These are phyloP conservation scores for Geosmithia morbida DNA, from an alignment of 2,329 filamentous ascomycete genomes.

Conservation along the genomic window DNA sequence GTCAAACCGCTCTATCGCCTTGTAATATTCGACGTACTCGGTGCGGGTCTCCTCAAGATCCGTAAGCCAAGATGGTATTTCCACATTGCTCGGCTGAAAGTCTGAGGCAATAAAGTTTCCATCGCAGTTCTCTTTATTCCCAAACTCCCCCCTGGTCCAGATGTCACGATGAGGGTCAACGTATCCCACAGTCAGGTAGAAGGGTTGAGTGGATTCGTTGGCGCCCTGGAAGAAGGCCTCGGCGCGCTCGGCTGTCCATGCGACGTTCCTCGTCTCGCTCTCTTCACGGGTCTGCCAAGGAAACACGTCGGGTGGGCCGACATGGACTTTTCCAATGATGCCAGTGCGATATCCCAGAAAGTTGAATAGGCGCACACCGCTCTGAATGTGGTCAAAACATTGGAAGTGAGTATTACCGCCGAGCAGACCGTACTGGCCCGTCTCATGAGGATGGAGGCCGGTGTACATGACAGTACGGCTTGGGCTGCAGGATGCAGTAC, in stretches of 20 bases:
- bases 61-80: conserved; percentile 22
- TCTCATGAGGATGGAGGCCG: conserved; percentile 31
- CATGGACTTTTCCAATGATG: conserved; percentile 33
- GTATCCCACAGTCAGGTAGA: conserved; percentile 30
- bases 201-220: conserved; percentile 15
- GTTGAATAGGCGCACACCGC: conserved; percentile 22
- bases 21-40: conserved; percentile 27
- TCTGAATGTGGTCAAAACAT: conserved; percentile 27
- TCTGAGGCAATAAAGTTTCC: background rate
- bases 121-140: conserved; percentile 14
- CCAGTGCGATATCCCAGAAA: conserved; percentile 26
- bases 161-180: conserved; percentile 30
- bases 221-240: conserved; percentile 21
- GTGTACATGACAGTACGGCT: conserved; percentile 32
- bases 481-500: conserved; percentile 31
- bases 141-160: conserved; percentile 22
- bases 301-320: conserved; percentile 23
- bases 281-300: conserved; percentile 24
- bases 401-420: conserved; percentile 22
- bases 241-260: conserved; percentile 20
- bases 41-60: conserved; percentile 21
- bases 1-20: conserved; percentile 24
- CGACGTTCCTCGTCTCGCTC: conserved; percentile 27
- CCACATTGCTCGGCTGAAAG: conserved; percentile 15
- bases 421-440: conserved; percentile 29